Evolutionary conservation across 345 rosid species (phyloP), one percentile per base, ranked within the genome.

Genomic region (Rhodomyrtus tomentosa): DNA sequence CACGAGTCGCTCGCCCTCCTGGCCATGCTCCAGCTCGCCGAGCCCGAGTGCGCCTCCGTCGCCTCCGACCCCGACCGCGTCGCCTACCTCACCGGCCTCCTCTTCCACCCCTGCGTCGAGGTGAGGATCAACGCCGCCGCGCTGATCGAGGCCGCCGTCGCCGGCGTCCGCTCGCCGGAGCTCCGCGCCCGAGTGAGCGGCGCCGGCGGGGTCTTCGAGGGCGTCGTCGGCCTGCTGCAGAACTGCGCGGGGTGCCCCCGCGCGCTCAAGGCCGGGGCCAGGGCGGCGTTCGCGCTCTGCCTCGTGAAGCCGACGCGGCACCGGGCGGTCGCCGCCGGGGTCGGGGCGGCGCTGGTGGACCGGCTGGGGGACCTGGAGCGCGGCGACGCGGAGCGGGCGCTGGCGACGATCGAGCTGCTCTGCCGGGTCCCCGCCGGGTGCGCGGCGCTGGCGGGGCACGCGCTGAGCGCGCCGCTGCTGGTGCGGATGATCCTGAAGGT

Each of bases 341-440:
- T 96, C 1, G 92, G 92, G 29, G 96, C 87, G 89, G 87, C 89
- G 0, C 36, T 95, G 22, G 87, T 93, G 15, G 99, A 95, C 89
- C 91, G 95, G 4, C 83, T 95, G 38, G 89, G 98, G 27, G 99
- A 94, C 74, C 92, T 93, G 86, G 99, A 94, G 50, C 92, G 93
- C 55, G 92, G 96, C 80, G 99, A 95, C 74, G 95, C 98, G 4
- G 99, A 97, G 87, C 82, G 99, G 53, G 98, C 93, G 21, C 81
- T 97, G 86, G 98, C 99, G 16, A 93, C 98, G 59, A 90, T 93
- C 82, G 99, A 97, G 92, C 90, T 97, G 11, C 90, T 97, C 1
- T 95, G 99, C 85, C 91, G 99, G 82, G 85, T 95, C 9, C 94
- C 98, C 27, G 89, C 88, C 3, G 99, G 99, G 0, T 90, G 95